A percentile compares a stretch with the other conserved stretches of the same genome.
These are phyloP conservation scores for Fraxinus velutina DNA, from an alignment of 305 asterid genomes.

Conservation along the genomic window DNA sequence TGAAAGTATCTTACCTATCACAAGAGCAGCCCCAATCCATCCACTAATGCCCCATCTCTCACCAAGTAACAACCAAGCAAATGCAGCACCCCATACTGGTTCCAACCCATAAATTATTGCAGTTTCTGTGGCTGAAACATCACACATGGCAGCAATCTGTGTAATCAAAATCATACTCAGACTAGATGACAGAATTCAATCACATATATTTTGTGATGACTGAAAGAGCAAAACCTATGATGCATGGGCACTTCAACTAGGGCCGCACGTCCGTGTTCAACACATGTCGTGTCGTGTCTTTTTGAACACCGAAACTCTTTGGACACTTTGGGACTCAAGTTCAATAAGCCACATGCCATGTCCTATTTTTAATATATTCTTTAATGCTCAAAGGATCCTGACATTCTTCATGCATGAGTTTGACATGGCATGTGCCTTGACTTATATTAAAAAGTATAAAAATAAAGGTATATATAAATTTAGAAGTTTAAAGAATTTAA, in stretches of 20 bases:
- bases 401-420: neutral
- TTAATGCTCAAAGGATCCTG: neutral
- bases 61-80: slow-evolving; percentile 85
- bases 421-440: neutral
- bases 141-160: slow-evolving; percentile 72
- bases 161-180: neutral
- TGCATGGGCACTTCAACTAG: neutral
- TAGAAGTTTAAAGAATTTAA: neutral
- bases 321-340: neutral
- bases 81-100: slow-evolving; percentile 90
- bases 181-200: neutral
- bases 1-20: slow-evolving; percentile 48
- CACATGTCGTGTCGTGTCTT: neutral
- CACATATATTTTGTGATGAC: neutral
- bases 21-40: slow-evolving; percentile 82
- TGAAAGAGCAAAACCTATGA: neutral
- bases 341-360: neutral
- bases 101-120: slow-evolving; percentile 81
- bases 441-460: neutral
- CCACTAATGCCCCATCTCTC: slow-evolving; percentile 84
- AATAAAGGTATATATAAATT: neutral
- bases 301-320: neutral
- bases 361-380: neutral
- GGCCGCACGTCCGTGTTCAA: neutral
- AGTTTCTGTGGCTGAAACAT: slow-evolving; percentile 77